Conservation (phyloP, 768 basidiomycete species). For the Solioccasus polychromus region DNA sequence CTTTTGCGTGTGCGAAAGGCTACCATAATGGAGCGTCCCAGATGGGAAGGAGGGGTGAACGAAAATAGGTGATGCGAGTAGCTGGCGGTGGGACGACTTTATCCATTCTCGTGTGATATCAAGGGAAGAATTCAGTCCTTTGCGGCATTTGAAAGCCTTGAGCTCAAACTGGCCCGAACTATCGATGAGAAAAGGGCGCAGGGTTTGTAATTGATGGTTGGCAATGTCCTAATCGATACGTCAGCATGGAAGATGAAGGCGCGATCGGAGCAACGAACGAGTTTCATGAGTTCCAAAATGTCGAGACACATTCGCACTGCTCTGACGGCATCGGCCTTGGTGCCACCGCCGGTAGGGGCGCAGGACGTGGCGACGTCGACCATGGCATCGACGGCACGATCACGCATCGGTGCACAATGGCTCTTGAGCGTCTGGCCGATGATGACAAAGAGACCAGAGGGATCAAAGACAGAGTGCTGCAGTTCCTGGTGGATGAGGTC, state of each 20-base stretch:
- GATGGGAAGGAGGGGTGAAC: conserved; percentile 44
- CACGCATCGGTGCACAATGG: conserved; percentile 93
- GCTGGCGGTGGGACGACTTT: conserved; percentile 47
- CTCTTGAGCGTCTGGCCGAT: conserved; percentile 82
- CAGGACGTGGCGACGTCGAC: conserved; percentile 63
- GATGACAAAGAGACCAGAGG: conserved; percentile 70
- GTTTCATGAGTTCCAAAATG: conserved; percentile 92
- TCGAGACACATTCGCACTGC: conserved; percentile 85
- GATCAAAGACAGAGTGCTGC: conserved; percentile 71
- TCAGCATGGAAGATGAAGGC: conserved; percentile 16
- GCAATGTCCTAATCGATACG: conserved; percentile 75
- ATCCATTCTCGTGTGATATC: conserved; percentile 67
- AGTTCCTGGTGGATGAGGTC: conserved; percentile 81
- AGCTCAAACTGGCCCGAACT: conserved; percentile 79
- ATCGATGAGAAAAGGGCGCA: conserved; percentile 86
- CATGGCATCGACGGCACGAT: conserved; percentile 81
- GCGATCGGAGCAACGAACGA: conserved; percentile 51
- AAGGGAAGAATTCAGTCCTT: conserved; percentile 44
- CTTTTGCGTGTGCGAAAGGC: conserved; percentile 41
- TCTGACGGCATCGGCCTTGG: conserved; percentile 60
- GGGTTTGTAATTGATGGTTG: conserved; percentile 89
- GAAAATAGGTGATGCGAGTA: conserved; percentile 39
- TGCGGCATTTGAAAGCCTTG: conserved; percentile 66
- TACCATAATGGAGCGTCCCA: conserved; percentile 41
- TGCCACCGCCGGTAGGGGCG: conserved; percentile 51